A percentile compares a stretch with the other conserved stretches of the same genome.
Conservation (phyloP, 805 yeast genomes). For the Wilhelminamyces savonicus region DNA sequence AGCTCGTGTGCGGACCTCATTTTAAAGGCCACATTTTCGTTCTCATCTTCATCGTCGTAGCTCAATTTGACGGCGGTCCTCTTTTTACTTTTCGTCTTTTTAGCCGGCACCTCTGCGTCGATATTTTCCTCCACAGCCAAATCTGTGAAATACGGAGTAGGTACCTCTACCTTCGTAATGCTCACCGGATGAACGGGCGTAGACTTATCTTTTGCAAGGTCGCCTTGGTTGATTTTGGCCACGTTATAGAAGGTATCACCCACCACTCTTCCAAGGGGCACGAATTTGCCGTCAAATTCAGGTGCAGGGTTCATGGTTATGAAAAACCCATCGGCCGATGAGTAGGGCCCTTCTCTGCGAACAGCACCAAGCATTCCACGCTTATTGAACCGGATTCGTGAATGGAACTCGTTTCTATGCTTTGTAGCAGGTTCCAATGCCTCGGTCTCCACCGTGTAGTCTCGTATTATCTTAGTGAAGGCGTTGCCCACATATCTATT, state of each 20-base stretch:
- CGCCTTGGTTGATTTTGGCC: conserved; percentile 33
- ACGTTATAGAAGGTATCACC: conserved; percentile 53
- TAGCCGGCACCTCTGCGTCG: too few relatives aligned
- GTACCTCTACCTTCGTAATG: too few relatives aligned
- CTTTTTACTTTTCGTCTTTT: too few relatives aligned
- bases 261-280: conserved; percentile 50
- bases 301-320: conserved; percentile 28
- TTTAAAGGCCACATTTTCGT: too few relatives aligned
- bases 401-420: conserved; percentile 39
- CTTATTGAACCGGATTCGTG: conserved; percentile 42
- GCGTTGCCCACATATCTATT: conserved; percentile 33
- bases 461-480: conserved; percentile 35
- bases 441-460: conserved; percentile 8
- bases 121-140: too few relatives aligned
- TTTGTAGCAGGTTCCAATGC: conserved; percentile 3
- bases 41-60: too few relatives aligned
- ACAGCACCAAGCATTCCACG: conserved; percentile 55
- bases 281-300: conserved; percentile 35
- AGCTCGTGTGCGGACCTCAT: too few relatives aligned
- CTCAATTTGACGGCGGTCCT: too few relatives aligned
- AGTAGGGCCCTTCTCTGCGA: not conserved
- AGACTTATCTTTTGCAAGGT: too few relatives aligned
- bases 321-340: conserved; percentile 22
- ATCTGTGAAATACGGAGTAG: too few relatives aligned
- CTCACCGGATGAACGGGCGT: too few relatives aligned